Percentiles rank a stretch among this genome's conserved stretches.
phyloP scores from a whole-genome alignment of 2,329 filamentous ascomycete genomes.

The Peltaster fructicola region DNA sequence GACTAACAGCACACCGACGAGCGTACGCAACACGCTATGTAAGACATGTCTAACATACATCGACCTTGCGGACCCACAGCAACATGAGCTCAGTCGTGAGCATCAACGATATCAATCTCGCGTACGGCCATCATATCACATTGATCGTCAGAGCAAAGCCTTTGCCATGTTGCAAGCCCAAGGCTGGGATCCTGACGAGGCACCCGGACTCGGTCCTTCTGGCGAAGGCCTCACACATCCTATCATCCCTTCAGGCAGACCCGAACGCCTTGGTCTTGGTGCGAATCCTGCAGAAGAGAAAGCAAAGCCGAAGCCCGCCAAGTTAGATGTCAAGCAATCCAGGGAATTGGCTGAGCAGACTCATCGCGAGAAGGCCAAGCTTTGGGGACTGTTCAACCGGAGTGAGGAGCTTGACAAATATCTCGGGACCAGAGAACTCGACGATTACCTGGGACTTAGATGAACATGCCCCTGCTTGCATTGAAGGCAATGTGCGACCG shows the following conservation, averaged over 20 bases:
- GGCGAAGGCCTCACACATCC: constrained; percentile 58
- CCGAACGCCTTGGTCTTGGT: constrained; percentile 59
- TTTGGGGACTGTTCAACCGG: constrained; percentile 56
- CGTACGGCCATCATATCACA: constrained; percentile 52
- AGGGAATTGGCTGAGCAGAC: constrained; percentile 44
- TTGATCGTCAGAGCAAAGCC: constrained; percentile 55
- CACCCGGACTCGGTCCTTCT: constrained; percentile 51
- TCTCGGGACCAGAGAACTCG: constrained; percentile 27
- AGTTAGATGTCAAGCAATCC: constrained; percentile 53
- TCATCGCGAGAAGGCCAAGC: constrained; percentile 22
- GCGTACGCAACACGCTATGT: neutral
- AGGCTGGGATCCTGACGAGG: constrained; percentile 59
- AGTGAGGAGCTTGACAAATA: constrained; percentile 63
- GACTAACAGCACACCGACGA: constrained; percentile 1
- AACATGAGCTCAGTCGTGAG: constrained; percentile 45
- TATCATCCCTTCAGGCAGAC: constrained; percentile 54
- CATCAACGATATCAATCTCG: constrained; percentile 55
- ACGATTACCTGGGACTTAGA: neutral
- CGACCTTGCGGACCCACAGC: constrained; percentile 5
- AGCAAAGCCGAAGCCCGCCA: constrained; percentile 34
- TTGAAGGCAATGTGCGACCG: neutral
- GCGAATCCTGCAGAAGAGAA: constrained; percentile 30
- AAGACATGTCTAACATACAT: neutral
- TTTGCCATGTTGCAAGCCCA: constrained; percentile 46
- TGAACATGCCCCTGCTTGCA: neutral